Evolutionary conservation across 345 rosid species (phyloP).

Genomic region (Hibiscus mutabilis): DNA sequence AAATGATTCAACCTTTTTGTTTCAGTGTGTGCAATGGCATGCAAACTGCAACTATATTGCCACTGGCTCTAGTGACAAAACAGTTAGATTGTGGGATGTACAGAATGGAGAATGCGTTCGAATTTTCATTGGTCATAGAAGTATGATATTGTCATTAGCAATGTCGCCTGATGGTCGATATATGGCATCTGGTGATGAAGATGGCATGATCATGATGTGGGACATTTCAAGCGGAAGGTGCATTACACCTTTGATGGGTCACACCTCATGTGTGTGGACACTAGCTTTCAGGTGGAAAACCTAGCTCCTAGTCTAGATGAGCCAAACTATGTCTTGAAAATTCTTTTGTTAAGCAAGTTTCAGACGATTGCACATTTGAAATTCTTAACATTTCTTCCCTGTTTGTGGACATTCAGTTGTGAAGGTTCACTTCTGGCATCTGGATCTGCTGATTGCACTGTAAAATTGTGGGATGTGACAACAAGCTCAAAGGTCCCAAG

Average conservation of each 20-base stretch:
- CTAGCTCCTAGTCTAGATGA: neutral
- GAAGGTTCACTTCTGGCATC: conserved; percentile 98
- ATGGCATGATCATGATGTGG: conserved; percentile 99
- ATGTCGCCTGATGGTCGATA: conserved; percentile 94
- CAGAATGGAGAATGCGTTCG: conserved; percentile 88
- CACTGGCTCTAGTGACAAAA: conserved; percentile 92
- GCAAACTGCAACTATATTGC: conserved; percentile 93
- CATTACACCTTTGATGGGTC: conserved; percentile 88
- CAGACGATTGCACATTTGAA: neutral
- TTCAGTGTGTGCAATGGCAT: conserved; percentile 98
- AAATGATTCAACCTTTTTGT: conserved; percentile 12
- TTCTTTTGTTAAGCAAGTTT: neutral
- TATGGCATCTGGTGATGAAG: conserved; percentile 97
- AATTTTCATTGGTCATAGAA: conserved; percentile 75
- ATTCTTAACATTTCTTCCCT: conserved; percentile 4
- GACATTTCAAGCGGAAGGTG: conserved; percentile 91
- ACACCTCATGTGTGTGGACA: conserved; percentile 84
- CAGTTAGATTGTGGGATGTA: conserved; percentile 90
- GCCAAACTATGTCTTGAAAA: neutral
- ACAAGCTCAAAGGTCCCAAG: conserved; percentile 55
- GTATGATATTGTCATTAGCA: conserved; percentile 76
- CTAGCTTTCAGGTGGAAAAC: conserved; percentile 69
- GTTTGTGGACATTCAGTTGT: conserved; percentile 39
- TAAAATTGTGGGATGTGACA: conserved; percentile 86
- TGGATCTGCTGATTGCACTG: conserved; percentile 94